These are phyloP conservation scores for Sapria himalayana DNA, from an alignment of 345 rosid species.

Conservation along the genomic window DNA sequence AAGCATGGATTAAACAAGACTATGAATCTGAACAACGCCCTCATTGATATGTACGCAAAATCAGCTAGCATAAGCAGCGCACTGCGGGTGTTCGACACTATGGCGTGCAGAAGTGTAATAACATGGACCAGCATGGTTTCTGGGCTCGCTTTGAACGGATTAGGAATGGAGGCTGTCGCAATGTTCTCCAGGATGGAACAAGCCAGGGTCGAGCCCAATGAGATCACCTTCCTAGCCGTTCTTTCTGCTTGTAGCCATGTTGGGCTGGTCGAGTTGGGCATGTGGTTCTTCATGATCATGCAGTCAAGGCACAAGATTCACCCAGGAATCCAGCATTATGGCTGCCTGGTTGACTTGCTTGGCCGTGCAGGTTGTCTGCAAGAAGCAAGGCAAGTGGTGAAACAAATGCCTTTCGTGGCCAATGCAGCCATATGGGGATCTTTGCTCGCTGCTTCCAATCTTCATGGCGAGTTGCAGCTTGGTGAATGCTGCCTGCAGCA, in stretches of 20 bases:
- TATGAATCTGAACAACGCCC: slow-evolving; percentile 30
- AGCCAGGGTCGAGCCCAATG: slow-evolving; percentile 27
- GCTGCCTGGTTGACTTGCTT: slow-evolving; percentile 52
- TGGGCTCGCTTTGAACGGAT: slow-evolving; percentile 50
- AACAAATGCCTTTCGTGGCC: slow-evolving; percentile 40
- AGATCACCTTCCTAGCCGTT: slow-evolving; percentile 46
- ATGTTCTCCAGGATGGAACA: slow-evolving; percentile 47
- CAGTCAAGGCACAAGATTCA: slow-evolving; percentile 15
- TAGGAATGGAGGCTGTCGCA: slow-evolving; percentile 36
- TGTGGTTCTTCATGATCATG: slow-evolving; percentile 26
- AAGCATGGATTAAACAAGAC: slow-evolving; percentile 15
- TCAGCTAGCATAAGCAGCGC: slow-evolving; percentile 44
- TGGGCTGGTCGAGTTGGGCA: slow-evolving; percentile 37
- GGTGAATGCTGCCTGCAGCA: slow-evolving; percentile 39
- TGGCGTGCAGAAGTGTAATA: slow-evolving; percentile 23
- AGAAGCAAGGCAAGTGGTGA: slow-evolving; percentile 30
- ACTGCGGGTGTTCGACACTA: slow-evolving; percentile 23
- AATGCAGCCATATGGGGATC: slow-evolving; percentile 72
- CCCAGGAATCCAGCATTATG: slow-evolving; percentile 49
- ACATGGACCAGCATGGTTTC: slow-evolving; percentile 60
- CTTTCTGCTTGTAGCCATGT: slow-evolving; percentile 64
- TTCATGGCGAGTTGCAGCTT: slow-evolving; percentile 30
- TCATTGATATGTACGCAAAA: slow-evolving; percentile 59
- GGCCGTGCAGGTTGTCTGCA: slow-evolving; percentile 42
- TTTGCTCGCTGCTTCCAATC: slow-evolving; percentile 47